Evolutionary conservation across 225 moss, liverwort and hornwort species (phyloP).

Genomic region (Lunularia cruciata): DNA sequence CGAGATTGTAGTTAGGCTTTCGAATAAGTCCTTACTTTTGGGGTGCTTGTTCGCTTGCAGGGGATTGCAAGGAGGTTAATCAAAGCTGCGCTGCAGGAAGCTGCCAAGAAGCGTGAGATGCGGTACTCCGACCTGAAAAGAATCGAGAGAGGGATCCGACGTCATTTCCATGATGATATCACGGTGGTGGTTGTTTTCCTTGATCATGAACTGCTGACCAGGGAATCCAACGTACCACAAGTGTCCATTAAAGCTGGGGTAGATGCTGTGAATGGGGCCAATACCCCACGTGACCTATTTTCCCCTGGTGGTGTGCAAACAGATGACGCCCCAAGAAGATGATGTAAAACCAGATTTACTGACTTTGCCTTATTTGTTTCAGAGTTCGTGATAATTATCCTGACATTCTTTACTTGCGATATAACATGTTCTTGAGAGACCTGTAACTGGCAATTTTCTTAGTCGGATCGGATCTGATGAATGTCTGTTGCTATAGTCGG

Average conservation of each 20-base stretch:
- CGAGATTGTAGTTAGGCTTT: background rate
- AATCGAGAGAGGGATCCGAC: constrained; percentile 88
- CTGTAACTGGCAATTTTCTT: constrained; percentile 34
- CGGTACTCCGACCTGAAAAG: constrained; percentile 84
- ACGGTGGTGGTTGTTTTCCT: constrained; percentile 54
- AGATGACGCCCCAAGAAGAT: constrained; percentile 46
- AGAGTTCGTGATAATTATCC: constrained; percentile 35
- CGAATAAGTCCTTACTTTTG: background rate
- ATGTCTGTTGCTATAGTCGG: constrained; percentile 39
- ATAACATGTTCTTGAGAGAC: constrained; percentile 38
- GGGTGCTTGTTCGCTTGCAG: constrained; percentile 20
- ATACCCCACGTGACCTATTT: constrained; percentile 45
- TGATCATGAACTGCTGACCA: constrained; percentile 43
- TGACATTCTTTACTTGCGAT: constrained; percentile 35
- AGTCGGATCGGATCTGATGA: constrained; percentile 35
- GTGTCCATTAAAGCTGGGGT: constrained; percentile 49
- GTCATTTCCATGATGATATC: constrained; percentile 89
- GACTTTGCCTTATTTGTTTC: constrained; percentile 28
- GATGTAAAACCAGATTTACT: constrained; percentile 35
- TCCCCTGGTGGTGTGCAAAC: constrained; percentile 38
- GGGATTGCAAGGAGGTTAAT: constrained; percentile 87
- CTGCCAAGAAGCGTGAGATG: constrained; percentile 99
- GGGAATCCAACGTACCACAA: constrained; percentile 31
- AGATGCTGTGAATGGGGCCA: constrained; percentile 34
- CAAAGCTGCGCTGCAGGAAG: constrained; percentile 84